These are phyloP conservation scores for Trichoderma gracile DNA, from an alignment of 2,329 filamentous ascomycete genomes.

Conservation along the genomic window DNA sequence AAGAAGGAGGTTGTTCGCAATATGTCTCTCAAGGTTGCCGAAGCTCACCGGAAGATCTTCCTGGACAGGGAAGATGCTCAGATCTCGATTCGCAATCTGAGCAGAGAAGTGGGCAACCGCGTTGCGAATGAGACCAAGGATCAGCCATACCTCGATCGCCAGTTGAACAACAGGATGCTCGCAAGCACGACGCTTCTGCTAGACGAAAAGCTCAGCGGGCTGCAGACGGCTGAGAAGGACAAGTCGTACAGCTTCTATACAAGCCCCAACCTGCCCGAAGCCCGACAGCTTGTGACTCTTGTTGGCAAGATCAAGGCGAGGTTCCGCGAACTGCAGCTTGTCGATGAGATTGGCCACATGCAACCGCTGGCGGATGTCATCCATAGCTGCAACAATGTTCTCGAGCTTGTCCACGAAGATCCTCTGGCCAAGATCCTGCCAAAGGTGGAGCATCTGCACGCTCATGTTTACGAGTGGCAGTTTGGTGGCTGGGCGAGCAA, in stretches of 20 bases:
- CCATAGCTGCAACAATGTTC: conserved; percentile 69
- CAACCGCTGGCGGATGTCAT: conserved; percentile 78
- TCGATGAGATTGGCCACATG: conserved; percentile 70
- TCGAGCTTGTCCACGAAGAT: conserved; percentile 75
- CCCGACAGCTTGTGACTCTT: conserved; percentile 69
- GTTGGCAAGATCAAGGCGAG: conserved; percentile 68
- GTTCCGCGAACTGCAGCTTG: conserved; percentile 69
- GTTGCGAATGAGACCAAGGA: conserved; percentile 36
- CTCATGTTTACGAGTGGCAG: conserved; percentile 90
- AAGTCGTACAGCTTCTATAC: conserved; percentile 83
- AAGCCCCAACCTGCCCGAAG: conserved; percentile 74
- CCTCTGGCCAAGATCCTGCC: conserved; percentile 84
- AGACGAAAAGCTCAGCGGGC: conserved; percentile 56
- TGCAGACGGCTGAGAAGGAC: conserved; percentile 42
- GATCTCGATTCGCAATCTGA: conserved; percentile 48
- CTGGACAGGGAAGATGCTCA: conserved; percentile 44
- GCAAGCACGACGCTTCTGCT: conserved; percentile 67
- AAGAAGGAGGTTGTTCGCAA: conserved; percentile 49
- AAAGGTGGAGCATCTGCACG: conserved; percentile 84
- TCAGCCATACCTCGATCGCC: conserved; percentile 37
- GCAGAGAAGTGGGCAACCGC: conserved; percentile 46
- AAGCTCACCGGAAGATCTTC: conserved; percentile 59
- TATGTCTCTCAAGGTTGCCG: conserved; percentile 62
- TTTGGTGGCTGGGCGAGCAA: conserved; percentile 79
- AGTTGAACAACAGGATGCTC: conserved; percentile 58